Percentiles rank a stretch among this genome's conserved stretches.
These are phyloP conservation scores for Kazachstania psychrophila DNA, from an alignment of 805 yeast genomes.

Conservation along the genomic window DNA sequence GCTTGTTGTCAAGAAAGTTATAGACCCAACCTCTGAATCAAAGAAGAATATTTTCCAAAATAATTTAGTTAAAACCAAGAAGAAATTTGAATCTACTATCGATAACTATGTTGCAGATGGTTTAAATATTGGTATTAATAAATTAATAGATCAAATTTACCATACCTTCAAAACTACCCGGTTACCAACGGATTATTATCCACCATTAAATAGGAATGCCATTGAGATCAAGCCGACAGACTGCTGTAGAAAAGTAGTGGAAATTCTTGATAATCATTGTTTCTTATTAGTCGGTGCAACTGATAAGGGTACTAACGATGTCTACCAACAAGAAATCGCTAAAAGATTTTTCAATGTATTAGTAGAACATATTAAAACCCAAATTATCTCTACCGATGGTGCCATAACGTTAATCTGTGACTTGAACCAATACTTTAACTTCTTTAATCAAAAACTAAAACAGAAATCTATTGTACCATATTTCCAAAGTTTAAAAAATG, in stretches of 20 bases:
- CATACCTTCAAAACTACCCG: conserved; percentile 47
- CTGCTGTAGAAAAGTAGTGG: conserved; percentile 57
- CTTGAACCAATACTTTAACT: conserved; percentile 67
- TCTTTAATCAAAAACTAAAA: conserved; percentile 48
- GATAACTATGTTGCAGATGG: conserved; percentile 93
- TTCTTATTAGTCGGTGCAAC: conserved; percentile 69
- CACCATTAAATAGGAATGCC: conserved; percentile 22
- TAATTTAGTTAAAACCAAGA: conserved; percentile 68
- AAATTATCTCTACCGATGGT: conserved; percentile 68
- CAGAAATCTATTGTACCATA: conserved; percentile 65
- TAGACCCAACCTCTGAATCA: conserved; percentile 31
- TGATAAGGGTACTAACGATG: conserved; percentile 80
- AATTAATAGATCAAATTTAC: conserved; percentile 73
- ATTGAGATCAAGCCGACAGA: conserved; percentile 41
- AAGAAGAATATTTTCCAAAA: conserved; percentile 70
- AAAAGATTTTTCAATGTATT: conserved; percentile 70
- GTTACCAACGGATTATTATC: conserved; percentile 54
- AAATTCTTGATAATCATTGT: conserved; percentile 60
- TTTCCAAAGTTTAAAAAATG: conserved; percentile 69
- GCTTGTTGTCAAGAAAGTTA: conserved; percentile 42
- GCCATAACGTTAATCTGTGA: conserved; percentile 78
- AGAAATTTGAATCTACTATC: conserved; percentile 66
- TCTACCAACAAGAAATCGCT: conserved; percentile 89
- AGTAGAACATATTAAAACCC: conserved; percentile 66
- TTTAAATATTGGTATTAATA: conserved; percentile 82